Evolutionary conservation across 805 yeast genomes (phyloP), one percentile per base, ranked within the genome.

Genomic region (Wickerhamomyces bisporus): DNA sequence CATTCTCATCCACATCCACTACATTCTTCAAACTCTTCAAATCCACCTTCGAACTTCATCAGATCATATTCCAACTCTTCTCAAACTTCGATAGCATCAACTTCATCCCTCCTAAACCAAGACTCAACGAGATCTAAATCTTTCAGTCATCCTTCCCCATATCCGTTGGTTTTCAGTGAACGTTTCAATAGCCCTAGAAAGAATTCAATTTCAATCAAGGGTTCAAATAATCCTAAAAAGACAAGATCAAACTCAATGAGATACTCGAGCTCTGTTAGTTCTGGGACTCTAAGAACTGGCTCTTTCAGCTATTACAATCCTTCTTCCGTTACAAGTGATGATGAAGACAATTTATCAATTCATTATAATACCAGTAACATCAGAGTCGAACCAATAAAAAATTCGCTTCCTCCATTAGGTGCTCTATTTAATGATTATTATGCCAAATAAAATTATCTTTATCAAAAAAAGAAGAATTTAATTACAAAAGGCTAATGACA

Each of bases 351-450:
- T 35, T 34, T 27, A 35, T 23, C 39, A 9, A 41, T 43, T 9
- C 41, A 40, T 19, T 40, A 40, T 27, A 43, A 43, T 19, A 43
- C 44, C 11, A 40, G 44, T 11, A 40, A 43, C 23, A 43, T 43
- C 13, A 37, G 47, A 26, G 47, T 40, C 17, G 49, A 45, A 36
- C 46, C 49, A 16, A 30, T 32, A 6, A 37, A 39, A n/a, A 44
- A 36, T 26, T 32, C 30, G 6, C 15, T 46, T 16, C 49, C 53
- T 3, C 40, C 49, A 5, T 20, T 48, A 14, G 52, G 49, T 24
- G 41, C 46, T 2, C 32, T 50, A 23, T 48, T 50, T 34, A 48
- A 49, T 30, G 52, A 48, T 30, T 47, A 47, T 29, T 46, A 42
- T 26, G 30, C 46, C 10, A 42, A 44, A 18, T 39, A 30, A 38